Evolutionary conservation across 1,284 basidiomycete genomes (phyloP).

Genomic region (Irpex rosettiformis): DNA sequence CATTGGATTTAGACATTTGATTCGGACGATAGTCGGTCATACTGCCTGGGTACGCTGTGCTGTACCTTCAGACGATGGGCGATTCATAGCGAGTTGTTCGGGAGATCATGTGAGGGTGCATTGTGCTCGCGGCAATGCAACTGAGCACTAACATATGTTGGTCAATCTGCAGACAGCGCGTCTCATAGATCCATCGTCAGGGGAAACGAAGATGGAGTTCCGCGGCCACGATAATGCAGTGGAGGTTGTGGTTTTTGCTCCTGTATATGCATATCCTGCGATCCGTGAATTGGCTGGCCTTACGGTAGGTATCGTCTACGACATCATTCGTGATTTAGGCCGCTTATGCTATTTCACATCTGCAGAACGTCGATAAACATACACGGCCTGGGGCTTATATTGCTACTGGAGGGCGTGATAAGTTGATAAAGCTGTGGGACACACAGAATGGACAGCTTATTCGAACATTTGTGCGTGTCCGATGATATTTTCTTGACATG

Average conservation of each 20-base stretch:
- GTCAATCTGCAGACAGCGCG: conserved; percentile 63
- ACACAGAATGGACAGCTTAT: conserved; percentile 71
- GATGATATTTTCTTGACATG: background rate
- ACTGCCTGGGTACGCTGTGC: conserved; percentile 62
- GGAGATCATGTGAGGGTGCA: conserved; percentile 71
- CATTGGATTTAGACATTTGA: conserved; percentile 42
- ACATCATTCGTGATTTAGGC: conserved; percentile 19
- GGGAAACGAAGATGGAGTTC: conserved; percentile 79
- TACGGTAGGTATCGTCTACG: conserved; percentile 38
- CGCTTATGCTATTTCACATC: background rate
- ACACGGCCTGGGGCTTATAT: conserved; percentile 57
- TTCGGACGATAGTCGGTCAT: conserved; percentile 57
- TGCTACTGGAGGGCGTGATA: conserved; percentile 84
- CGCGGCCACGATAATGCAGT: conserved; percentile 88
- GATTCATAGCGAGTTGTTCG: conserved; percentile 74
- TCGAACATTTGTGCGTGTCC: conserved; percentile 48
- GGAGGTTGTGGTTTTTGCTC: conserved; percentile 82
- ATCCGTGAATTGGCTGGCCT: conserved; percentile 78
- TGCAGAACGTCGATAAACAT: conserved; percentile 40
- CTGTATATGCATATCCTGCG: conserved; percentile 66
- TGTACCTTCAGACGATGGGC: conserved; percentile 74
- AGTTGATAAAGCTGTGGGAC: conserved; percentile 88
- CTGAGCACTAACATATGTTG: conserved; percentile 28
- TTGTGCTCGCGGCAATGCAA: conserved; percentile 7
- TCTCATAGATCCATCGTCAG: conserved; percentile 75